Conservation (phyloP, 2,329 filamentous ascomycete genomes). For the Teratosphaeria pseudoeucalypti region DNA sequence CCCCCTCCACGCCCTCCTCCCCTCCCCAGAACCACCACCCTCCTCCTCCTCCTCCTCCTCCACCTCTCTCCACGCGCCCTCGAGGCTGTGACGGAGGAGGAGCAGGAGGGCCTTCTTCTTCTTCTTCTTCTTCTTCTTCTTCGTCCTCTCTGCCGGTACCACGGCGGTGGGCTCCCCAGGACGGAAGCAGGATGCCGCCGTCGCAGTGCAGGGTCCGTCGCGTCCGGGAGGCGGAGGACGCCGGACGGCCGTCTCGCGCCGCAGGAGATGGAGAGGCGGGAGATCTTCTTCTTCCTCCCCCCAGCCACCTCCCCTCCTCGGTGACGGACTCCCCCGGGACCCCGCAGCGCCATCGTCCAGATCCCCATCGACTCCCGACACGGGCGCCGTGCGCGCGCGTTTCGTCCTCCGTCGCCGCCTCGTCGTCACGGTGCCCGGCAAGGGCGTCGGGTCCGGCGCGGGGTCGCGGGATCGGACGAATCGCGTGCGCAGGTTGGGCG, state of each 20-base stretch:
- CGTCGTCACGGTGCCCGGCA: constrained; percentile 23
- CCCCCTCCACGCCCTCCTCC: constrained; percentile 16
- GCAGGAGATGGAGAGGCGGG: not conserved
- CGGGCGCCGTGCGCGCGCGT: constrained; percentile 21
- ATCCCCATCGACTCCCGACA: constrained; percentile 4
- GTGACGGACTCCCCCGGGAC: not conserved
- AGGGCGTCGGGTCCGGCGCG: not conserved
- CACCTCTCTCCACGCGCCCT: constrained; percentile 23
- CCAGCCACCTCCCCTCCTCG: not conserved
- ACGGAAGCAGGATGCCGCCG: too few species aligned
- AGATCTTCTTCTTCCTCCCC: not conserved
- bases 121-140: not conserved
- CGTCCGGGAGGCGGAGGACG: too few species aligned
- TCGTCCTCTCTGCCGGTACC: too few species aligned
- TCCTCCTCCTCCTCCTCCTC: constrained; percentile 17
- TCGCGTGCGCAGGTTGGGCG: constrained; percentile 6
- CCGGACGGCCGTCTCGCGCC: not conserved
- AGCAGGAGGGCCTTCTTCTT: constrained; percentile 21
- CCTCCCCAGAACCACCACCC: constrained; percentile 10
- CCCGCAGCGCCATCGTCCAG: not conserved
- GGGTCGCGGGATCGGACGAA: constrained; percentile 3
- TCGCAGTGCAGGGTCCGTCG: too few species aligned
- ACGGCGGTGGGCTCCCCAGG: too few species aligned
- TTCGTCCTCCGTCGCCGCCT: constrained; percentile 21
- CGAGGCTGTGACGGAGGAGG: constrained; percentile 21